phyloP scores from a whole-genome alignment of 441 rosid species.

The Metrosideros polymorpha region DNA sequence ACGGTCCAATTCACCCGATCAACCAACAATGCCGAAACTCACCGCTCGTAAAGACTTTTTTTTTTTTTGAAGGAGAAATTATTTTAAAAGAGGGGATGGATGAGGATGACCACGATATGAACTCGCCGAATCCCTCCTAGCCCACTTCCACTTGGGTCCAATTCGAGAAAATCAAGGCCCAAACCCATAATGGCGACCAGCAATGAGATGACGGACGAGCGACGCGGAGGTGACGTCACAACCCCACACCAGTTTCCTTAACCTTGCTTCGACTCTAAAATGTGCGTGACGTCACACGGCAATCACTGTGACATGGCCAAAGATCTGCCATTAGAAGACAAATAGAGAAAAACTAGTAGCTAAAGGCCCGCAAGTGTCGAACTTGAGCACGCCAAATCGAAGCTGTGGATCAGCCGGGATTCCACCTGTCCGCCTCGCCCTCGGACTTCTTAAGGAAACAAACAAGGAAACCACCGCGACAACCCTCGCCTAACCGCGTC shows the following conservation, averaged over 20 bases:
- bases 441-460: neutral
- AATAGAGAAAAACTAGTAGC: neutral
- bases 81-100: neutral
- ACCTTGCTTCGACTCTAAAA: neutral
- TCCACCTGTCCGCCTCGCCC: neutral
- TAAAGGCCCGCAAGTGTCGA: neutral
- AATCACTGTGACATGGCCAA: neutral
- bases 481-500: neutral
- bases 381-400: neutral
- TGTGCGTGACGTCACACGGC: neutral
- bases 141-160: neutral
- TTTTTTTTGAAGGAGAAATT: fast-evolving
- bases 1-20: neutral
- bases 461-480: too few species aligned
- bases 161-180: neutral
- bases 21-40: neutral
- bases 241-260: neutral
- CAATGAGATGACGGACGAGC: neutral
- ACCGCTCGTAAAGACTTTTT: neutral
- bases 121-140: neutral
- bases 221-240: neutral
- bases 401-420: neutral
- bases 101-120: neutral
- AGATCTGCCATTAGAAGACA: neutral
- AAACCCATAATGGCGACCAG: neutral